phyloP scores from a whole-genome alignment of 1,284 basidiomycete genomes.

The Boletellus dicymbophilus region DNA sequence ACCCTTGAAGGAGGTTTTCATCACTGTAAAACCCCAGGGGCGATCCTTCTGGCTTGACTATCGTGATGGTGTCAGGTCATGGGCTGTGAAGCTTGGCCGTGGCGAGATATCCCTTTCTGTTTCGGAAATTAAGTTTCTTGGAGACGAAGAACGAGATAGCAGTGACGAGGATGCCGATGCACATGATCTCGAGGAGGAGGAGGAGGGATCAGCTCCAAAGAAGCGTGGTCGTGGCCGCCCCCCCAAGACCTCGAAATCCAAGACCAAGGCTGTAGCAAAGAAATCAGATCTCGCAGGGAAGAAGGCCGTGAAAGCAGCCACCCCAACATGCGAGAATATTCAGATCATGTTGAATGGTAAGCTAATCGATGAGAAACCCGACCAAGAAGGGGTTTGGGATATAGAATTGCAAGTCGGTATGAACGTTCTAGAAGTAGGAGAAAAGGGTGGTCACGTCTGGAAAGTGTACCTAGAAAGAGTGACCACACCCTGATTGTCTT shows the following conservation, averaged over 20 bases:
- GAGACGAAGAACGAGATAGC: conserved; percentile 48
- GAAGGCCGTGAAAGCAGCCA: conserved; percentile 32
- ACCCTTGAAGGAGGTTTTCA: conserved; percentile 48
- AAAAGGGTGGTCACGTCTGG: conserved; percentile 65
- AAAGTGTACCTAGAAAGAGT: conserved; percentile 59
- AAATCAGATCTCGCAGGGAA: conserved; percentile 34
- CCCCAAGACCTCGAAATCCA: conserved; percentile 34
- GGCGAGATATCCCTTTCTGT: conserved; percentile 55
- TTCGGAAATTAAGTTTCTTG: conserved; percentile 52
- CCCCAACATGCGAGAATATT: conserved; percentile 46
- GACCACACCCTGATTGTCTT: conserved; percentile 18
- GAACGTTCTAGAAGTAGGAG: conserved; percentile 68
- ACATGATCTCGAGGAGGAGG: conserved; percentile 35
- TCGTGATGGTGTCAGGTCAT: conserved; percentile 64
- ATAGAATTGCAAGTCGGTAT: conserved; percentile 52
- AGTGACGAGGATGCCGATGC: conserved; percentile 49
- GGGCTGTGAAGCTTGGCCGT: conserved; percentile 59
- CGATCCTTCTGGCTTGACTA: conserved; percentile 58
- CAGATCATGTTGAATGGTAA: conserved; percentile 55
- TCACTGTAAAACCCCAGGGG: conserved; percentile 58
- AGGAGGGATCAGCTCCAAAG: conserved; percentile 42
- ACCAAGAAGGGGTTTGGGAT: conserved; percentile 50
- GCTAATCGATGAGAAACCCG: conserved; percentile 41
- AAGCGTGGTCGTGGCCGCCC: conserved; percentile 35
- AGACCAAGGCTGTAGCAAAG: conserved; percentile 31